phyloP scores from a whole-genome alignment of 495 filamentous ascomycete species.

The Paragyromitra xinjiangensis region DNA sequence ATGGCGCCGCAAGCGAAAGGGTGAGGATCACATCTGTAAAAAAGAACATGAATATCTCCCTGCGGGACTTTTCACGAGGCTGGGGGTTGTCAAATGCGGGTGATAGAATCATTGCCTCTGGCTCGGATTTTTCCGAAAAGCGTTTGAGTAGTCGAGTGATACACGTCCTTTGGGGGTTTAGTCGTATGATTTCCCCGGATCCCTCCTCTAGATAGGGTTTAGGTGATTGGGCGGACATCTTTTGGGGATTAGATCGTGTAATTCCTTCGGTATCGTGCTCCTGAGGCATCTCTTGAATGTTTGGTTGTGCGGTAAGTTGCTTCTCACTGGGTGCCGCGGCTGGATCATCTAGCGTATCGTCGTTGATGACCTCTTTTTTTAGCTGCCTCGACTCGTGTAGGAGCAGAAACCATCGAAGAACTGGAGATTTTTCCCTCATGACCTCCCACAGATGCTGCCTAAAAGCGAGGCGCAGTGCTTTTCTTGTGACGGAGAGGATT shows the following conservation, averaged over 20 bases:
- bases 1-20: neutral
- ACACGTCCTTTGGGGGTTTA: neutral
- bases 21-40: neutral
- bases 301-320: neutral
- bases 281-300: neutral
- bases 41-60: neutral
- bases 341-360: neutral
- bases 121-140: neutral
- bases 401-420: constrained; percentile 3
- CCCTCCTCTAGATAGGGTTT: neutral
- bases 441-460: constrained; percentile 2
- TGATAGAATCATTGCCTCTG: neutral
- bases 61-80: neutral
- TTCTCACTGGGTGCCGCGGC: neutral
- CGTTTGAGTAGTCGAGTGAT: neutral
- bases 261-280: neutral
- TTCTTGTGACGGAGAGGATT: neutral
- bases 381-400: neutral
- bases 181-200: neutral
- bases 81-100: neutral
- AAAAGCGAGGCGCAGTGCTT: neutral
- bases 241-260: neutral
- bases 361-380: neutral
- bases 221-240: neutral
- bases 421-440: neutral